phyloP scores from a whole-genome alignment of 805 yeast species.

The Metschnikowia borealis region DNA sequence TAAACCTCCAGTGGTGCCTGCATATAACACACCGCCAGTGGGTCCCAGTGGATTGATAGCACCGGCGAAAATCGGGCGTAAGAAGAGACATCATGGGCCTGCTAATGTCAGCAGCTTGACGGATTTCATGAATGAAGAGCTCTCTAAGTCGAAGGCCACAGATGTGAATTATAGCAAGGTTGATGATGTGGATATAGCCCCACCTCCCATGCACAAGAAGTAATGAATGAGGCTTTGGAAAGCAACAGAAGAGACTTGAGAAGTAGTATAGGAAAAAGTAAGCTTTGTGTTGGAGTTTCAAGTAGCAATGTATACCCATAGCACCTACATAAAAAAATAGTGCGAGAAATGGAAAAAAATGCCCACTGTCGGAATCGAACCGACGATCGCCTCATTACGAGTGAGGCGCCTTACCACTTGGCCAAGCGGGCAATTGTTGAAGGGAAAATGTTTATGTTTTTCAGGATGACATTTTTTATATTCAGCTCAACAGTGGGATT shows the following conservation, averaged over 20 bases:
- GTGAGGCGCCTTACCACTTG: slow-evolving; percentile 55
- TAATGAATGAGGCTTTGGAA: neutral
- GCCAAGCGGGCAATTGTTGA: slow-evolving; percentile 42
- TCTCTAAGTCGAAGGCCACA: slow-evolving; percentile 35
- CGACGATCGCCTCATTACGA: slow-evolving; percentile 54
- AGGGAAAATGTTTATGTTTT: neutral
- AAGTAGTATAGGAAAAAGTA: too few relatives aligned
- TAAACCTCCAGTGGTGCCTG: neutral
- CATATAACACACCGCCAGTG: neutral
- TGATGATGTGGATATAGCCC: slow-evolving; percentile 6
- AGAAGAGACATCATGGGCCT: slow-evolving; percentile 26
- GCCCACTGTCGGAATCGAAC: slow-evolving; percentile 53
- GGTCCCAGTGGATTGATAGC: slow-evolving; percentile 3
- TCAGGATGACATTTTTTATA: neutral
- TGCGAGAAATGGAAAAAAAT: slow-evolving; percentile 12
- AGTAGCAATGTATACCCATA: too few relatives aligned
- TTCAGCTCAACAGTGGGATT: too few relatives aligned
- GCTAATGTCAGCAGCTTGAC: slow-evolving; percentile 25
- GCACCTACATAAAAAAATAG: neutral
- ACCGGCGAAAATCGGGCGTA: slow-evolving; percentile 16
- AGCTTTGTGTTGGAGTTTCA: too few relatives aligned
- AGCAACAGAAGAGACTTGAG: too few relatives aligned
- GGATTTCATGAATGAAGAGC: slow-evolving; percentile 43
- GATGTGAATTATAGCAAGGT: slow-evolving; percentile 21
- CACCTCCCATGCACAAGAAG: slow-evolving; percentile 15